Conservation (phyloP, 768 basidiomycete species). For the Kwoniella sp. region DNA sequence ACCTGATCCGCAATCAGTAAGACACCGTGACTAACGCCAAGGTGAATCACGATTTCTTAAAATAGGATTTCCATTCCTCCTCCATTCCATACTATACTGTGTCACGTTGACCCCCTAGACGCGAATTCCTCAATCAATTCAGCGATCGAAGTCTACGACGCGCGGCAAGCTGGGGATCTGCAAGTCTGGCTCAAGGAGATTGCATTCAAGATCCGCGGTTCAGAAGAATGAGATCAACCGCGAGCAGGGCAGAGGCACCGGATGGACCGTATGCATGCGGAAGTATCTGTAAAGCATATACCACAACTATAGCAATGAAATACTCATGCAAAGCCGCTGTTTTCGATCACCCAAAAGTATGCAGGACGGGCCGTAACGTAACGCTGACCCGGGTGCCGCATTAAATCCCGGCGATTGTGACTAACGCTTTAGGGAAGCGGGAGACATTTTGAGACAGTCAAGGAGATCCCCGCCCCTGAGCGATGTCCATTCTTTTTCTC, state of each 20-base stretch:
- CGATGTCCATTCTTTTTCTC: neutral
- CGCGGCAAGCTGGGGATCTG: slow-evolving; percentile 12
- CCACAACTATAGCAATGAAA: no score
- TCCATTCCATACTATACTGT: slow-evolving; percentile 16
- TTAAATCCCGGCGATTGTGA: neutral
- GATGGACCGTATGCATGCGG: neutral
- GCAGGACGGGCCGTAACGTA: neutral
- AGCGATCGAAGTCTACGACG: slow-evolving; percentile 1
- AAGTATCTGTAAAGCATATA: neutral
- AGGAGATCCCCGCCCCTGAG: no score
- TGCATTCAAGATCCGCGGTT: slow-evolving; percentile 5
- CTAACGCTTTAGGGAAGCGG: neutral
- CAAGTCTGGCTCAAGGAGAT: slow-evolving; percentile 7
- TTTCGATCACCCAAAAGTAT: neutral
- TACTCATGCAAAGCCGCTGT: no score
- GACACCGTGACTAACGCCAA: neutral
- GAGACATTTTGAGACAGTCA: neutral
- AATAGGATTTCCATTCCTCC: slow-evolving; percentile 19
- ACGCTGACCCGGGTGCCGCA: neutral
- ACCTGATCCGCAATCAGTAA: neutral
- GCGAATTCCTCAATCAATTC: neutral
- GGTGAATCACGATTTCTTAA: neutral
- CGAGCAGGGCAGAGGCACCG: neutral
- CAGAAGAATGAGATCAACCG: neutral
- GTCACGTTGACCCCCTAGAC: slow-evolving; percentile 8